These are phyloP conservation scores for Inosperma sp. DNA, from an alignment of 768 basidiomycete species.

Conservation along the genomic window DNA sequence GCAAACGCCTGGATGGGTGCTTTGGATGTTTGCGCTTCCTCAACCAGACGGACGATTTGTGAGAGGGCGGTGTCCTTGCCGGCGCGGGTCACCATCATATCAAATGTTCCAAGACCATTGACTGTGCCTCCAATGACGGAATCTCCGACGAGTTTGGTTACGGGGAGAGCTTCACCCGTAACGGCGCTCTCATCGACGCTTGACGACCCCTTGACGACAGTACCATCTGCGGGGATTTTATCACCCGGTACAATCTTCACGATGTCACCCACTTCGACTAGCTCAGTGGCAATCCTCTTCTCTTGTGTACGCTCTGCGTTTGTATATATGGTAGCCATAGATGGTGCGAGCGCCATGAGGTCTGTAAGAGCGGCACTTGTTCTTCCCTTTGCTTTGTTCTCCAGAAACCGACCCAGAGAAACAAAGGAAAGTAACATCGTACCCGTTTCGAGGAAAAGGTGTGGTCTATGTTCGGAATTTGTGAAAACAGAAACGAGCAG, in stretches of 20 bases:
- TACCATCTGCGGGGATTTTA: conserved; percentile 94
- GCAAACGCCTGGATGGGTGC: conserved; percentile 98
- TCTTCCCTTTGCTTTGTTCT: conserved; percentile 95
- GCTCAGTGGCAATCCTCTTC: conserved; percentile 88
- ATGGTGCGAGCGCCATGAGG: conserved; percentile 91
- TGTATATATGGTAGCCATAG: conserved; percentile 94
- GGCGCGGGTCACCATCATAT: conserved; percentile 92
- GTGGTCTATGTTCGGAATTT: conserved; percentile 68
- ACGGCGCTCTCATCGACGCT: conserved; percentile 94
- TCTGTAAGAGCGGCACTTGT: conserved; percentile 96
- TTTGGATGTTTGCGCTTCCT: conserved; percentile 96
- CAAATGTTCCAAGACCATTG: conserved; percentile 95
- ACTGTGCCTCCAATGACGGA: conserved; percentile 93
- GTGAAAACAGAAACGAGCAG: conserved; percentile 64
- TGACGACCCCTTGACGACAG: conserved; percentile 79
- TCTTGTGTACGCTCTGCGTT: conserved; percentile 78
- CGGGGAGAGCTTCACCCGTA: conserved; percentile 90
- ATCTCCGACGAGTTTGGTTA: conserved; percentile 80
- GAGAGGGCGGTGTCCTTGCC: conserved; percentile 95
- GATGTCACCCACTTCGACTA: conserved; percentile 89
- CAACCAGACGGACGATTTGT: conserved; percentile 95
- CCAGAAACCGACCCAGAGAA: conserved; percentile 90
- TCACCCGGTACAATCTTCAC: conserved; percentile 96
- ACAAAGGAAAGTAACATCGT: conserved; percentile 99
- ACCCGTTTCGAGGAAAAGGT: conserved; percentile 96